Evolutionary conservation across 2,329 filamentous ascomycete species (phyloP).

Genomic region (Mariannaea elegans): DNA sequence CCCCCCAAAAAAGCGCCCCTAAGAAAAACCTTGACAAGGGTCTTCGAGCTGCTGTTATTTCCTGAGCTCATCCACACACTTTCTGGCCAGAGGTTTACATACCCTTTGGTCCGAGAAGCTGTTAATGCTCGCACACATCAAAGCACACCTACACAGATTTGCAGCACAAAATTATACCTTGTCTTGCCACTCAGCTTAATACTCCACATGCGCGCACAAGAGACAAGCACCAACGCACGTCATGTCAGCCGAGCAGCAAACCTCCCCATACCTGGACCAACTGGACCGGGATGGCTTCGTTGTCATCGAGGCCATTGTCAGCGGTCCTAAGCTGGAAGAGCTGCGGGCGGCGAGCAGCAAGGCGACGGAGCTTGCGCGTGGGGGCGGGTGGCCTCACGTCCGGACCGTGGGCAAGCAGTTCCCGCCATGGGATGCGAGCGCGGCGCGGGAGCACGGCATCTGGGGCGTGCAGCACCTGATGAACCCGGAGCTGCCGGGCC

Average conservation of each 20-base stretch:
- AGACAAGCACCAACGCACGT: neutral
- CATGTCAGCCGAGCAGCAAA: slow-evolving; percentile 26
- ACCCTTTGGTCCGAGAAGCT: slow-evolving; percentile 26
- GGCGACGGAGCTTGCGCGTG: slow-evolving; percentile 68
- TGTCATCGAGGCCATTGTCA: slow-evolving; percentile 72
- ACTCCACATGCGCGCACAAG: neutral
- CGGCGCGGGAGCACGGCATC: slow-evolving; percentile 70
- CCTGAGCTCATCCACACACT: neutral
- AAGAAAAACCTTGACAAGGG: slow-evolving; percentile 2
- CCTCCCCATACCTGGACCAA: slow-evolving; percentile 47
- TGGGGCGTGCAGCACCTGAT: slow-evolving; percentile 91
- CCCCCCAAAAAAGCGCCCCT: neutral
- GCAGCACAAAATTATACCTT: neutral
- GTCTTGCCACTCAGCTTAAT: neutral
- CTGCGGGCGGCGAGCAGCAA: slow-evolving; percentile 69
- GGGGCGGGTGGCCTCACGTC: slow-evolving; percentile 82
- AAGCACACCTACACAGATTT: neutral
- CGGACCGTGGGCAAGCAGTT: slow-evolving; percentile 91
- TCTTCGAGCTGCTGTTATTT: neutral
- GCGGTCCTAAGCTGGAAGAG: slow-evolving; percentile 59
- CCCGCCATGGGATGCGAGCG: slow-evolving; percentile 78
- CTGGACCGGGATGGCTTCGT: slow-evolving; percentile 81
- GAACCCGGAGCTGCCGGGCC: slow-evolving; percentile 73
- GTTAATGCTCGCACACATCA: slow-evolving; percentile 1
- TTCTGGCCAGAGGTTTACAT: slow-evolving; percentile 12